Evolutionary conservation across 1,284 basidiomycete species (phyloP).

Genomic region (Fistulinella cinereoalba): DNA sequence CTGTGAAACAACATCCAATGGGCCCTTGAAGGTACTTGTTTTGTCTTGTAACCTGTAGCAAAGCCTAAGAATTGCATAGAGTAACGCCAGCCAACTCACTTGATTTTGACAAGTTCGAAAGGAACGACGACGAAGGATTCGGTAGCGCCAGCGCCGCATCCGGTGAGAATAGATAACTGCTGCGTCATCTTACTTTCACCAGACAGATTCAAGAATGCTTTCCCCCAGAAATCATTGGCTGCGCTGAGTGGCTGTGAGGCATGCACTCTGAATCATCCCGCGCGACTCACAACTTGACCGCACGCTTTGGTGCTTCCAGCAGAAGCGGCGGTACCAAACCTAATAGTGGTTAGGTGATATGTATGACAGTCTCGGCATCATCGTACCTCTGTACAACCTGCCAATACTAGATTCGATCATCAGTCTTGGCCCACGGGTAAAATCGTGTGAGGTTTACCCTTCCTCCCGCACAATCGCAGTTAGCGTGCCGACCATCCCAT

Average conservation of each 20-base stretch:
- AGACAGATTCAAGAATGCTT: slow-evolving; percentile 56
- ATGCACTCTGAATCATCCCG: not conserved
- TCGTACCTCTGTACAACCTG: slow-evolving; percentile 81
- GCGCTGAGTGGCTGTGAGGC: slow-evolving; percentile 46
- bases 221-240: slow-evolving; percentile 94
- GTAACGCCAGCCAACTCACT: slow-evolving; percentile 38
- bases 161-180: slow-evolving; percentile 82
- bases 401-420: slow-evolving; percentile 53
- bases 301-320: slow-evolving; percentile 96
- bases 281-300: slow-evolving; percentile 84
- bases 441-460: slow-evolving; percentile 55
- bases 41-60: slow-evolving; percentile 82
- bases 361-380: not conserved
- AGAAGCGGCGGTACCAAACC: slow-evolving; percentile 91
- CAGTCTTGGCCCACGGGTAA: slow-evolving; percentile 17
- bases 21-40: slow-evolving; percentile 82
- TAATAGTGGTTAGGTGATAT: slow-evolving; percentile 21
- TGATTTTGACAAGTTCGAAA: slow-evolving; percentile 97
- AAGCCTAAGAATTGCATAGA: slow-evolving; percentile 5
- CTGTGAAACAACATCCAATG: slow-evolving; percentile 85
- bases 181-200: slow-evolving; percentile 88
- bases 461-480: slow-evolving; percentile 76
- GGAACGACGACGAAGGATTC: slow-evolving; percentile 93
- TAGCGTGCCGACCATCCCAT: slow-evolving; percentile 83
- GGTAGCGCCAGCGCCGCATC: slow-evolving; percentile 92